Evolutionary conservation across 1,284 basidiomycete genomes (phyloP).

Genomic region (Malassezia globosa): DNA sequence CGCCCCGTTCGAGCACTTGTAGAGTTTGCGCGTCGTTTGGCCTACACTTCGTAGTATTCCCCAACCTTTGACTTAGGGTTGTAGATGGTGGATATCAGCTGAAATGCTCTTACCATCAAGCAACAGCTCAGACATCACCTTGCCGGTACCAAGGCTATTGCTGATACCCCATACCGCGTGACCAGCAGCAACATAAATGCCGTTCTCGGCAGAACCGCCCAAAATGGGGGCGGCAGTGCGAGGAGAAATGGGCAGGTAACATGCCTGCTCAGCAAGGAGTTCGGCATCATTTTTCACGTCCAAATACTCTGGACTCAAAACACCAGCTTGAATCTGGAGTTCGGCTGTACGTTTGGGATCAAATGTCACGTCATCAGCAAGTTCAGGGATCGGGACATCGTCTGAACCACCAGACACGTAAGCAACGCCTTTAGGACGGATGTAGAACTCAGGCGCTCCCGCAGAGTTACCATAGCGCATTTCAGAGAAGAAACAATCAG

Average conservation of each 20-base stretch:
- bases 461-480: constrained; percentile 44
- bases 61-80: constrained; percentile 34
- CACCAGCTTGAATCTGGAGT: constrained; percentile 50
- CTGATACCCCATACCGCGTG: constrained; percentile 51
- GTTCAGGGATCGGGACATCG: constrained; percentile 44
- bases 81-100: constrained; percentile 51
- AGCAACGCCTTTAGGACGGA: constrained; percentile 46
- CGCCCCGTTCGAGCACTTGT: constrained; percentile 59
- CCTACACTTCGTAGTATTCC: constrained; percentile 8
- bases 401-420: constrained; percentile 49
- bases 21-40: constrained; percentile 46
- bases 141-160: constrained; percentile 51
- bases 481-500: constrained; percentile 53
- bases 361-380: constrained; percentile 39
- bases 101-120: constrained; percentile 51
- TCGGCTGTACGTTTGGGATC: constrained; percentile 46
- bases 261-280: constrained; percentile 51
- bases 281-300: constrained; percentile 39
- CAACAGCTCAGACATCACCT: constrained; percentile 52
- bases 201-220: constrained; percentile 49
- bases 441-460: constrained; percentile 32
- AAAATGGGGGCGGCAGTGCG: constrained; percentile 51
- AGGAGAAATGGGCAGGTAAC: constrained; percentile 53
- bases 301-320: constrained; percentile 50
- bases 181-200: constrained; percentile 51